Percentiles rank a stretch among this genome's conserved stretches.
Evolutionary conservation across 2,329 filamentous ascomycete species (phyloP).

Genomic region (Phaeosphaeria sp.): DNA sequence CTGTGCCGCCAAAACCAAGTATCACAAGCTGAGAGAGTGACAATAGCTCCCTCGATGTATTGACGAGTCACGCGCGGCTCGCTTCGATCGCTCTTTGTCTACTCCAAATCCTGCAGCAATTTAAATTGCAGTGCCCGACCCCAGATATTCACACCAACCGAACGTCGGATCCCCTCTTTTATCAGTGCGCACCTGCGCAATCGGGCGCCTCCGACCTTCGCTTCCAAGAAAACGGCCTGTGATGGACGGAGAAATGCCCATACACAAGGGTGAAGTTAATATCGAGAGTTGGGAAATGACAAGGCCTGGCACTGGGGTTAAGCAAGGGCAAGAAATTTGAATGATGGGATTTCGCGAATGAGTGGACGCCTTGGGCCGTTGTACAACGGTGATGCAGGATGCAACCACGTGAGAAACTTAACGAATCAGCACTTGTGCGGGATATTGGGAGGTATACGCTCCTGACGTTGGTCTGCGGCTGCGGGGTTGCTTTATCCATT

Average conservation of each 20-base stretch:
- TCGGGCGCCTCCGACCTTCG: background rate
- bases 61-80: slow-evolving; percentile 4
- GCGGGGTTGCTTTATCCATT: slow-evolving; percentile 4
- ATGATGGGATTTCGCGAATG: background rate
- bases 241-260: slow-evolving; percentile 5
- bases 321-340: slow-evolving; percentile 1
- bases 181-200: slow-evolving; percentile 4
- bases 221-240: background rate
- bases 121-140: slow-evolving; percentile 2
- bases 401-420: slow-evolving; percentile 23
- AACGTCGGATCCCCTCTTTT: slow-evolving; percentile 8
- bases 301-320: background rate
- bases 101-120: slow-evolving; percentile 1
- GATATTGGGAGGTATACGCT: slow-evolving; percentile 3
- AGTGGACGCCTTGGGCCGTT: slow-evolving; percentile 9
- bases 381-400: slow-evolving; percentile 9
- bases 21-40: slow-evolving; percentile 2
- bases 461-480: background rate
- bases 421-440: slow-evolving; percentile 18
- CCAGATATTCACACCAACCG: slow-evolving; percentile 3
- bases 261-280: background rate
- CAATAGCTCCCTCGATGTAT: background rate
- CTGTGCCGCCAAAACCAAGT: background rate
- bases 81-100: background rate
- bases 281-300: background rate